phyloP scores from a whole-genome alignment of 2,329 filamentous ascomycete genomes.

The Fusarium drepaniforme region DNA sequence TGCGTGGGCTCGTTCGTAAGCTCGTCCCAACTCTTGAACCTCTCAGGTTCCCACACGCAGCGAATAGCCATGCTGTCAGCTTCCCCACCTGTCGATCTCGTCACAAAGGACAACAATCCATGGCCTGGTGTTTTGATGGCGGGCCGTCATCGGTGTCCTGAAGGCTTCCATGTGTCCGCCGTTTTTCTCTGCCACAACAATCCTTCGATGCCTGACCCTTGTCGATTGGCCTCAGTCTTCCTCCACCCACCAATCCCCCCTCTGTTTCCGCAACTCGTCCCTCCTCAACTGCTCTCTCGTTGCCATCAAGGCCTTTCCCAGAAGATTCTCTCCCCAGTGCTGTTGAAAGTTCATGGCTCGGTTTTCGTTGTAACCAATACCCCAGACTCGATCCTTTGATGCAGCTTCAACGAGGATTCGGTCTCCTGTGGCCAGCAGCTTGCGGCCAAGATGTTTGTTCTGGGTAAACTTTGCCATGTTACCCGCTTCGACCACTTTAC shows the following conservation, averaged over 20 bases:
- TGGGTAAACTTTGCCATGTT: slow-evolving; percentile 51
- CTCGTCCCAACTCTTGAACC: slow-evolving; percentile 30
- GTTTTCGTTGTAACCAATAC: slow-evolving; percentile 48
- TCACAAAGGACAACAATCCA: slow-evolving; percentile 21
- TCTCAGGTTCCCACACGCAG: slow-evolving; percentile 1
- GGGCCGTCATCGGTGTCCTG: slow-evolving; percentile 17
- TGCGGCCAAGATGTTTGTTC: slow-evolving; percentile 42
- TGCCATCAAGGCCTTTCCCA: slow-evolving; percentile 49
- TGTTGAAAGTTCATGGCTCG: slow-evolving; percentile 42
- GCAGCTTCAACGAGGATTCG: slow-evolving; percentile 48
- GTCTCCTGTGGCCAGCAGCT: slow-evolving; percentile 48
- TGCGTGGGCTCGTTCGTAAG: slow-evolving; percentile 18
- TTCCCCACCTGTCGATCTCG: slow-evolving; percentile 37
- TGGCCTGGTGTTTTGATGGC: slow-evolving; percentile 12
- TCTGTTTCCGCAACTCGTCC: neutral
- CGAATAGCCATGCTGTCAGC: slow-evolving; percentile 11
- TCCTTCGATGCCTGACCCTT: neutral
- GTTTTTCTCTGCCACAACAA: neutral
- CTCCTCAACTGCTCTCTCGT: slow-evolving; percentile 31
- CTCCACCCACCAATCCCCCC: neutral
- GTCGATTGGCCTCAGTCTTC: slow-evolving; percentile 5
- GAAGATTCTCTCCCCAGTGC: slow-evolving; percentile 48
- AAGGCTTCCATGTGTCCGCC: slow-evolving; percentile 20
- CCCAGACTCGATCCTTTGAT: slow-evolving; percentile 49
- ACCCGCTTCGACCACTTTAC: slow-evolving; percentile 46